Evolutionary conservation across 306 rosid genomes (phyloP), one percentile per base, ranked within the genome.

Genomic region (Neltuma alba): DNA sequence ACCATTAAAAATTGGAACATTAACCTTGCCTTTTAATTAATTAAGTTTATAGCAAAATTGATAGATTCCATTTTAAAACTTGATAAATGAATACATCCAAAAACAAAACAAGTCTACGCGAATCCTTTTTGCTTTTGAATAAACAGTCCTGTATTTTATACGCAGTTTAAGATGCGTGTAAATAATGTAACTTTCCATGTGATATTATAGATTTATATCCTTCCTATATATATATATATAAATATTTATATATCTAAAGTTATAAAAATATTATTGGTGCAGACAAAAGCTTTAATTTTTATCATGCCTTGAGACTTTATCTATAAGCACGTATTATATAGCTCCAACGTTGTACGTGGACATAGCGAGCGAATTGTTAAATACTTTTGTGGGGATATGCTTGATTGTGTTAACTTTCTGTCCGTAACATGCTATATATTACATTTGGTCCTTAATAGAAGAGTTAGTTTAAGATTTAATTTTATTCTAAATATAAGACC

Each of bases 301-400:
- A 30, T 31, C 41, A 31, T 31, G 6, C 23, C 5, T 15, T 31
- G 68, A 31, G 41, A 5, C 15, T 64, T 50, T 50, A 1, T 20
- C 2, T n/a, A n/a, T n/a, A n/a, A 36, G 11, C 15, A 20, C 14
- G 41, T 63, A 63, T 47, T 47, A 7, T 55, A 2, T 57, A 11
- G 33, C 34, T 57, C 64, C 18, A 63, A 63, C 69, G 25, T 63
- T 63, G 69, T 63, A 54, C 61, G 28, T 7, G 33, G 48, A 66
- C n/a, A 38, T 37, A 10, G 20, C 16, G 27, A 38, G 38, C 38
- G n/a, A n/a, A 20, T 66, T 37, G 33, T 38, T 30, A 37, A 66
- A 20, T 64, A 36, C 21, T 1, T 0, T 16, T 36, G 16, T 2
- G 25, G 27, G 42, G 25, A 64, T 66, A 37, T 66, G 50, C 2